These are phyloP conservation scores for Pichia pseudocactophila DNA, from an alignment of 805 yeast species.

Conservation along the genomic window DNA sequence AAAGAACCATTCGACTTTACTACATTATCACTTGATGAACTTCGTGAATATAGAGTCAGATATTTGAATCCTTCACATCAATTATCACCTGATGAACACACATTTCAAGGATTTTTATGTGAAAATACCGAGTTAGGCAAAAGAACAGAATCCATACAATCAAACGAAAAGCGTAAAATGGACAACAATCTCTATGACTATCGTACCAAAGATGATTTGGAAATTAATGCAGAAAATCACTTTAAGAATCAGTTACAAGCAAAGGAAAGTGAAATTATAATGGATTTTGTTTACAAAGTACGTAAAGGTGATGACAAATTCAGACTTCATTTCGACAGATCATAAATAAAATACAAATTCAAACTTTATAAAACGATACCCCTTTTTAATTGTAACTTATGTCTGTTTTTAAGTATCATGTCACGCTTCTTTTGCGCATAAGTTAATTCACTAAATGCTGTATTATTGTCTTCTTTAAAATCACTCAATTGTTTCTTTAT, in stretches of 20 bases:
- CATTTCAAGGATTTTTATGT: conserved; percentile 61
- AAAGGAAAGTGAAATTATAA: conserved; percentile 78
- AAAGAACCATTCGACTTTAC: conserved; percentile 63
- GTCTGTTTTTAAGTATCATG: conserved; percentile 55
- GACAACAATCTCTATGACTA: conserved; percentile 25
- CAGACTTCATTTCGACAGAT: conserved; percentile 31
- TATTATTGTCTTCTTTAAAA: conserved; percentile 13
- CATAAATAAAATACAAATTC: neutral
- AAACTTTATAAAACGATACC: conserved; percentile 8
- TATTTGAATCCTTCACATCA: conserved; percentile 29
- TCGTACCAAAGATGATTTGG: conserved; percentile 22
- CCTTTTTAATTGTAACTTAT: conserved; percentile 33
- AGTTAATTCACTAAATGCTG: conserved; percentile 33
- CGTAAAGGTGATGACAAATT: conserved; percentile 46
- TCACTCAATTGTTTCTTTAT: neutral
- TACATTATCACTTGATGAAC: conserved; percentile 47
- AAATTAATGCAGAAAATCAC: conserved; percentile 38
- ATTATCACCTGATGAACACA: conserved; percentile 50
- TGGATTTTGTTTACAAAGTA: conserved; percentile 81
- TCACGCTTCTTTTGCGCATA: conserved; percentile 43
- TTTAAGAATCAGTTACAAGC: conserved; percentile 44
- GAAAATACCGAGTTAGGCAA: conserved; percentile 61
- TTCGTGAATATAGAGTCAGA: conserved; percentile 59
- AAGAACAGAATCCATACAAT: conserved; percentile 39
- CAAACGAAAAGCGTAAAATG: conserved; percentile 20